Evolutionary conservation across 2,329 filamentous ascomycete species (phyloP).

Genomic region (Calcarisporium arbuscula): DNA sequence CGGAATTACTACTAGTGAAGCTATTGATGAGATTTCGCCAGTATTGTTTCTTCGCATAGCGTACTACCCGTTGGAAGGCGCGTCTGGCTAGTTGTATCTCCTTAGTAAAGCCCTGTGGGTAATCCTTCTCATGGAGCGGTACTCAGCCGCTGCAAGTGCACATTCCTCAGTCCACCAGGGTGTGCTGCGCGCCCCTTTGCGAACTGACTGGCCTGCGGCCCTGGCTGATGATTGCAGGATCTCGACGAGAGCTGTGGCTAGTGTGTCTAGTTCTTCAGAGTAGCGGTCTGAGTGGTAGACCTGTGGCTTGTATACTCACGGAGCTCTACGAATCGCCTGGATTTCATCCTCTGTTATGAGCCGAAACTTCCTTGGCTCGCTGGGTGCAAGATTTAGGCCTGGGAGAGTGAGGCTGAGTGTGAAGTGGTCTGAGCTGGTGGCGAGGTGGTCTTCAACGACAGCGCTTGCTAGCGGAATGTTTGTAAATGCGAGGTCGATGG

Average conservation of each 20-base stretch:
- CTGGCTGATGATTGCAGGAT: constrained; percentile 8
- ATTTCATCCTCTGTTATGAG: constrained; percentile 11
- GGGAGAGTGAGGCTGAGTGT: constrained; percentile 10
- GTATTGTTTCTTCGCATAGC: background rate
- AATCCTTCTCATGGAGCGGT: constrained; percentile 9
- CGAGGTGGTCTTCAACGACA: constrained; percentile 12
- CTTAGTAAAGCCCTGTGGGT: constrained; percentile 9
- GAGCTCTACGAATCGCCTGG: constrained; percentile 10
- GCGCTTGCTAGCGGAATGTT: constrained; percentile 10
- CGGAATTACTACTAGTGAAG: constrained; percentile 5
- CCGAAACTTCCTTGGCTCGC: constrained; percentile 8
- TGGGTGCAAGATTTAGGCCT: constrained; percentile 2
- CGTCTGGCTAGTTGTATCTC: constrained; percentile 6
- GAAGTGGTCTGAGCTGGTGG: constrained; percentile 14
- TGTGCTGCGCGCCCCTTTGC: constrained; percentile 8
- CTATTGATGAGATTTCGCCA: constrained; percentile 7
- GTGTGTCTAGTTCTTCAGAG: constrained; percentile 6
- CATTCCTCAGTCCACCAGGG: constrained; percentile 13
- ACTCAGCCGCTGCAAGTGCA: constrained; percentile 7
- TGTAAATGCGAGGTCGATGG: constrained; percentile 13
- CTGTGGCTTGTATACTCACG: no score
- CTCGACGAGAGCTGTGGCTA: constrained; percentile 6
- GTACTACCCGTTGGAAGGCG: background rate
- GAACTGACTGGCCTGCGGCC: constrained; percentile 3
- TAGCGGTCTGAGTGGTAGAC: constrained; percentile 5